These are phyloP conservation scores for Candida sithepensis DNA, from an alignment of 805 yeast species.

Conservation along the genomic window DNA sequence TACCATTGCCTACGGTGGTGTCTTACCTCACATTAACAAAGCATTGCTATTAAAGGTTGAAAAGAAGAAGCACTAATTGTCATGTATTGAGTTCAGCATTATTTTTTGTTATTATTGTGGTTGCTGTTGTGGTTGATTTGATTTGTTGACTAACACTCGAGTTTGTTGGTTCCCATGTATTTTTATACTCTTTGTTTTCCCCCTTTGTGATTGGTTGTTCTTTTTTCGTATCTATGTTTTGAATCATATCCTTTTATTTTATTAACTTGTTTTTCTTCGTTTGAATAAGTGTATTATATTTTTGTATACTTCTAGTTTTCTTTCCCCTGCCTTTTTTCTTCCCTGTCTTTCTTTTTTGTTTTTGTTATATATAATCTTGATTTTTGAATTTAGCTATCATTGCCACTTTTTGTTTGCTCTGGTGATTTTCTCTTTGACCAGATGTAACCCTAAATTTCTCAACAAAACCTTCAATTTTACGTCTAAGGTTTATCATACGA, in stretches of 20 bases:
- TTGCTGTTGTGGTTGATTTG: not conserved
- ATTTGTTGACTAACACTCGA: not conserved
- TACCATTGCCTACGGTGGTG: conserved; percentile 98
- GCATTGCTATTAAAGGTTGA: conserved; percentile 76
- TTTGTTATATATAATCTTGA: not conserved
- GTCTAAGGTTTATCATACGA: too few relatives aligned
- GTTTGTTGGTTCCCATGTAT: not conserved
- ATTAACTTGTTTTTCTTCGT: not conserved
- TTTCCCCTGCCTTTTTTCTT: conserved; percentile 1
- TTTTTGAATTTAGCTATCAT: not conserved
- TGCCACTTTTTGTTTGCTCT: not conserved
- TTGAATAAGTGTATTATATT: conserved; percentile 16
- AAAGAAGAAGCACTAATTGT: conserved; percentile 39
- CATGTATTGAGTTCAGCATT: too few relatives aligned
- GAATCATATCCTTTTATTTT: conserved; percentile 2
- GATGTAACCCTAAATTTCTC: not conserved
- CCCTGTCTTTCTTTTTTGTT: not conserved
- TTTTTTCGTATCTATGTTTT: not conserved
- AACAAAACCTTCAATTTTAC: not conserved
- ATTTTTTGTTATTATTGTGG: not conserved
- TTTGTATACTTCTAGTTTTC: conserved; percentile 14
- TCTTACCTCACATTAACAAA: conserved; percentile 87
- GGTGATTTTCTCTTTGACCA: not conserved
- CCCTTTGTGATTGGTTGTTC: not conserved
- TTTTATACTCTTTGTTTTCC: not conserved